These are phyloP conservation scores for Rehmannia glutinosa DNA, from an alignment of 257 asterid species.

Conservation along the genomic window DNA sequence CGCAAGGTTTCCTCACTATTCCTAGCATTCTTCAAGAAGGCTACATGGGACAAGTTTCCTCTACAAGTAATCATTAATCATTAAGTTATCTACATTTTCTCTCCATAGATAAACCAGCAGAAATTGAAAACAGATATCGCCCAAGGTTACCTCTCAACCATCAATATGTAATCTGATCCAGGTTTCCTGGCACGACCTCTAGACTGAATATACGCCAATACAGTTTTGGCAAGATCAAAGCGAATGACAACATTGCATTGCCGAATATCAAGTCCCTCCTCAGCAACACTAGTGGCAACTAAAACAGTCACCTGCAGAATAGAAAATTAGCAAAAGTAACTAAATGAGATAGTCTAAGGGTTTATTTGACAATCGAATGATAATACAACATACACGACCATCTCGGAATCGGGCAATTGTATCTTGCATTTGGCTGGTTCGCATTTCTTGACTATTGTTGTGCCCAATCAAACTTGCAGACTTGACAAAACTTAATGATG, in stretches of 20 bases:
- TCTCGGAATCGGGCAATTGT: constrained; percentile 90
- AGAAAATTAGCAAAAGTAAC: constrained; percentile 22
- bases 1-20: constrained; percentile 97
- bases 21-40: constrained; percentile 92
- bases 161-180: constrained; percentile 97
- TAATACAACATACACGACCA: constrained; percentile 80
- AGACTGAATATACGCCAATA: constrained; percentile 96
- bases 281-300: constrained; percentile 99
- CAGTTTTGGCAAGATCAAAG: constrained; percentile 99
- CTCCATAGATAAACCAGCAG: constrained; percentile 13
- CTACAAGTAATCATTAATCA: constrained; percentile 41
- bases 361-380: constrained; percentile 2
- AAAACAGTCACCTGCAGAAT: constrained; percentile 75
- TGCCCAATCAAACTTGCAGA: constrained; percentile 98
- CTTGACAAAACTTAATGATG: constrained; percentile 78
- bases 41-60: constrained; percentile 77
- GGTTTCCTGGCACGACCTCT: constrained; percentile 99
- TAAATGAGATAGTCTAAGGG: constrained; percentile 9
- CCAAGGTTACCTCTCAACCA: constrained; percentile 88
- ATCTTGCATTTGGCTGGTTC: constrained; percentile 96
- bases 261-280: constrained; percentile 99
- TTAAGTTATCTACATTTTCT: background rate
- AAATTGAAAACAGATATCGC: constrained; percentile 12
- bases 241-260: constrained; percentile 99
- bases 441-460: constrained; percentile 97